phyloP scores from a whole-genome alignment of 352 stramenopile genomes.

The Aphanomyces invadans region DNA sequence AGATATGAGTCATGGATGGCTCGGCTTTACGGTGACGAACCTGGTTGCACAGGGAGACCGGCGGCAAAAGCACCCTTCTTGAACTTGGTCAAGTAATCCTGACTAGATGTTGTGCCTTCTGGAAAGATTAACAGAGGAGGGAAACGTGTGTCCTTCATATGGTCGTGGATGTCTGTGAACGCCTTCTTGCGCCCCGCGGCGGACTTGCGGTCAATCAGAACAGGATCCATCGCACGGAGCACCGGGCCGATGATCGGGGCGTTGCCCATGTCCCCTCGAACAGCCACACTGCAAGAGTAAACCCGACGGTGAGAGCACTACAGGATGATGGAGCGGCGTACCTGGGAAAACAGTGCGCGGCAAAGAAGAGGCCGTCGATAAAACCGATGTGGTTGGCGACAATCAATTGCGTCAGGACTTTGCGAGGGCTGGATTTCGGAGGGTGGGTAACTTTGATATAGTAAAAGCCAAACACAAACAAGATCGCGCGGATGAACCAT shows the following conservation, averaged over 20 bases:
- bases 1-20: too few relatives aligned
- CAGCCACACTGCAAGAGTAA: conserved; percentile 53
- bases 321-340: not conserved
- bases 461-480: conserved; percentile 62
- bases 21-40: too few relatives aligned
- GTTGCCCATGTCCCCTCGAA: conserved; percentile 56
- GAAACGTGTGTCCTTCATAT: conserved; percentile 35
- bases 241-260: conserved; percentile 50
- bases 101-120: conserved; percentile 64
- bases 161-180: conserved; percentile 51
- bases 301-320: not conserved
- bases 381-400: conserved; percentile 68
- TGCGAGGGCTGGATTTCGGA: conserved; percentile 25
- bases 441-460: conserved; percentile 48
- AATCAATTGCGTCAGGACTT: conserved; percentile 34
- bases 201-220: conserved; percentile 53
- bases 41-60: conserved; percentile 43
- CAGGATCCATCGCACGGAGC: conserved; percentile 51
- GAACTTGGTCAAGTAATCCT: conserved; percentile 62
- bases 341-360: conserved; percentile 30
- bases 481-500: conserved; percentile 37
- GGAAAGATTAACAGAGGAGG: conserved; percentile 66
- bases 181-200: conserved; percentile 43
- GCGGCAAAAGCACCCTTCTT: conserved; percentile 65
- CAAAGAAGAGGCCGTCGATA: conserved; percentile 56